Evolutionary conservation across 2,329 filamentous ascomycete species (phyloP).

Genomic region (Epichloe hybrida): DNA sequence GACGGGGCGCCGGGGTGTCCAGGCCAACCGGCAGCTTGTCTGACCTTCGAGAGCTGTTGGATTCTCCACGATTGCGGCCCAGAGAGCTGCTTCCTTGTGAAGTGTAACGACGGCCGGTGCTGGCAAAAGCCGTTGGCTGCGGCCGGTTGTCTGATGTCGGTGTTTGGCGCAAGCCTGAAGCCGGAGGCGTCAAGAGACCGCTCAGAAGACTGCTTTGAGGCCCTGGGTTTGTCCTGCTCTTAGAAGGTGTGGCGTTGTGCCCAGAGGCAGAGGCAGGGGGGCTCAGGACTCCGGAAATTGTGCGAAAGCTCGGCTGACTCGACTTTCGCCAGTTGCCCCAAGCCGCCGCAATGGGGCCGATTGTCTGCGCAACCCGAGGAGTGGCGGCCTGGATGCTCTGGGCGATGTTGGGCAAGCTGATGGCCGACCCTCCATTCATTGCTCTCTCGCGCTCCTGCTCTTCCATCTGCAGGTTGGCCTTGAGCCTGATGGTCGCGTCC

Average conservation of each 20-base stretch:
- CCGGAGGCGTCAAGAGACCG: constrained; percentile 81
- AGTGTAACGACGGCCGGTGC: constrained; percentile 44
- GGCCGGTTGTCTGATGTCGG: constrained; percentile 28
- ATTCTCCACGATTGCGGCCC: constrained; percentile 15
- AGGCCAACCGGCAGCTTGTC: constrained; percentile 25
- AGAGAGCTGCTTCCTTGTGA: constrained; percentile 23
- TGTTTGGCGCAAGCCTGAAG: constrained; percentile 54
- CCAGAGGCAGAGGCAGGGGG: constrained; percentile 28
- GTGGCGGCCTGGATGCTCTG: constrained; percentile 66
- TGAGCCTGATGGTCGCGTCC: constrained; percentile 83
- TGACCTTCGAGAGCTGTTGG: constrained; percentile 21
- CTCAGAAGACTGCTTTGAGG: constrained; percentile 52
- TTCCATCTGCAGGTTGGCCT: constrained; percentile 95
- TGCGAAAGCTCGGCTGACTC: constrained; percentile 35
- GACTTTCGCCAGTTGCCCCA: constrained; percentile 87
- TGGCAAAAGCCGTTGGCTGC: constrained; percentile 48
- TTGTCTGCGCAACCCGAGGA: constrained; percentile 65
- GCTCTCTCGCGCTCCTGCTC: constrained; percentile 86
- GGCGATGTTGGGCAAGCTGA: constrained; percentile 62
- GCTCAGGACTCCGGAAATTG: constrained; percentile 33
- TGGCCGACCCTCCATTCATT: constrained; percentile 53
- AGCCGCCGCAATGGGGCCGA: constrained; percentile 71
- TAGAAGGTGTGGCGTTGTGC: constrained; percentile 45
- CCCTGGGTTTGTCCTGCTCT: constrained; percentile 36
- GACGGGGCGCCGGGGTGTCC: constrained; percentile 29